Conservation (phyloP, 2,329 filamentous ascomycete genomes). For the Aspergillus proliferans region DNA sequence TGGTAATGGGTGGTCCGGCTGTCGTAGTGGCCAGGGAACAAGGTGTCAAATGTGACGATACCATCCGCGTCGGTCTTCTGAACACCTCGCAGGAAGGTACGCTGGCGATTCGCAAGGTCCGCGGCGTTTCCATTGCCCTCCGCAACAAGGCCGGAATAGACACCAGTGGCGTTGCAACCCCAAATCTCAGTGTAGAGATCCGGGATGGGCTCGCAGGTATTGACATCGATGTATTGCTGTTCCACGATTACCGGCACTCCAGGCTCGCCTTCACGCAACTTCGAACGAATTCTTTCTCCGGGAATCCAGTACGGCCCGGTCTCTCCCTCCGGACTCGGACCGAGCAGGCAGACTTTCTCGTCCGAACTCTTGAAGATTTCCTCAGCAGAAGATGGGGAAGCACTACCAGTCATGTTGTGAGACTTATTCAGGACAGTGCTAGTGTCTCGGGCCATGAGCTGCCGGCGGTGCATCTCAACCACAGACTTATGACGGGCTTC, state of each 20-base stretch:
- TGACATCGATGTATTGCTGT: slow-evolving; percentile 34
- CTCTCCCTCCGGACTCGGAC: slow-evolving; percentile 43
- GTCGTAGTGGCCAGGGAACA: slow-evolving; percentile 43
- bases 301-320: slow-evolving; percentile 42
- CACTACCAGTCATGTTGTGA: slow-evolving; percentile 20
- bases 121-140: slow-evolving; percentile 22
- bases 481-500: slow-evolving; percentile 17
- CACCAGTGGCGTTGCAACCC: slow-evolving; percentile 29
- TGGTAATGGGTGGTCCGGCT: slow-evolving; percentile 29
- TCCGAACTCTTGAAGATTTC: slow-evolving; percentile 15
- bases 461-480: slow-evolving; percentile 11
- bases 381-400: slow-evolving; percentile 16
- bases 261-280: slow-evolving; percentile 29
- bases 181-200: slow-evolving; percentile 31
- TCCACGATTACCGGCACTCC: slow-evolving; percentile 36
- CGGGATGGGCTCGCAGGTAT: slow-evolving; percentile 34
- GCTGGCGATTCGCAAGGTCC: slow-evolving; percentile 25
- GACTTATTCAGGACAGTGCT: slow-evolving; percentile 28
- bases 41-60: slow-evolving; percentile 34
- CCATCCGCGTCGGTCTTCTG: slow-evolving; percentile 39
- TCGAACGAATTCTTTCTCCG: slow-evolving; percentile 33
- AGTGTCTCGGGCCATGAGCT: slow-evolving; percentile 25
- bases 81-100: slow-evolving; percentile 39
- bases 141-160: slow-evolving; percentile 23
- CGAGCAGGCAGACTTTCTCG: slow-evolving; percentile 19